Evolutionary conservation across 2,329 filamentous ascomycete species (phyloP), one percentile per base, ranked within the genome.

Genomic region (Fusarium secorum): DNA sequence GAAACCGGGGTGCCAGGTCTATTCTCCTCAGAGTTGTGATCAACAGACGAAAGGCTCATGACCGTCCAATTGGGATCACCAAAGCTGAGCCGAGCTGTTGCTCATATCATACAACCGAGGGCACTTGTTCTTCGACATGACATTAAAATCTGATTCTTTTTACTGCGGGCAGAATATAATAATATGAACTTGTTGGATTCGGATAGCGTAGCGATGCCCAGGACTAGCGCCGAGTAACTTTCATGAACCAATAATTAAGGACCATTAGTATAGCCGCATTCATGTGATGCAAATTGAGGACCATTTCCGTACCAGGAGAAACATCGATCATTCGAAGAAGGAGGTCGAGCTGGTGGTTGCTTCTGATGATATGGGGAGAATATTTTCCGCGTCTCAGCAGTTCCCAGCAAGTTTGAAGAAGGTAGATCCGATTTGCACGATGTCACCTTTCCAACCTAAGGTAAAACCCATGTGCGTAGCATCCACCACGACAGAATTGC

Each of bases 391-490:
- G 66, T 64, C 52, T 60, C 52, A 72, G 51, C 46, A 69, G 30
- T 36, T 56, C 62, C 54, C 35, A 60, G 64, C 42, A 44, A 60
- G 68, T 59, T 59, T 61, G 48, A 20, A 45, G 33, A 48, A 68
- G 52, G 55, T n/a, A 75, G 74, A 76, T 76, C 70, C 58, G 74
- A 76, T 75, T 76, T 53, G 42, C 65, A 55, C 72, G 64, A 75
- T 76, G 72, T 74, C 54, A 75, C 74, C 74, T 61, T 71, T 71
- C 66, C 65, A 45, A 70, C 60, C 49, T 26, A 66, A 64, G 64
- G 22, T 56, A 46, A 56, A 54, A 57, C 51, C 59, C 69, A 63
- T 60, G 69, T 60, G 70, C 24, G 59, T 42, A 57, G 64, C 56
- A 64, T 49, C 49, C 41, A 45, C 39, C 28, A 56, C 17, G 45